phyloP scores from a whole-genome alignment of 768 basidiomycete species.

The Rhizopogon rudus region DNA sequence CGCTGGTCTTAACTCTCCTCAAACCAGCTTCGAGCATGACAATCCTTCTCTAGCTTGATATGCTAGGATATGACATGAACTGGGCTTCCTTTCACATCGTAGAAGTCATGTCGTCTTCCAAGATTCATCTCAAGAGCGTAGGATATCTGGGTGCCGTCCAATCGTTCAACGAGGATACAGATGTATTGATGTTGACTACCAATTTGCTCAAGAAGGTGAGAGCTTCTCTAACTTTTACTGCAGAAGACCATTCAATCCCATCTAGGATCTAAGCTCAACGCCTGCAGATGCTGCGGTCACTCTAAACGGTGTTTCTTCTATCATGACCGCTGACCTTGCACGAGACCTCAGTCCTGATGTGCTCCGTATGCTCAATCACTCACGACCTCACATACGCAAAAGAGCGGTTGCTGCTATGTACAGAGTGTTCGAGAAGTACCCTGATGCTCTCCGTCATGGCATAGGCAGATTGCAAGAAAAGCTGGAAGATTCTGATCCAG shows the following conservation, averaged over 20 bases:
- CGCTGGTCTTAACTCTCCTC: conserved; percentile 22
- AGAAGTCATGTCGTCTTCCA: conserved; percentile 95
- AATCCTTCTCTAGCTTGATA: conserved; percentile 68
- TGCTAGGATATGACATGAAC: conserved; percentile 92
- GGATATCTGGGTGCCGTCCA: conserved; percentile 92
- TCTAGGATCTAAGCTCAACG: conserved; percentile 73
- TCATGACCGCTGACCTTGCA: conserved; percentile 85
- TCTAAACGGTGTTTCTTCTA: conserved; percentile 77
- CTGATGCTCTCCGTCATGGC: conserved; percentile 65
- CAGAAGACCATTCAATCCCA: conserved; percentile 5
- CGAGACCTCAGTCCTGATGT: conserved; percentile 86
- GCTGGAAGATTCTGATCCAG: conserved; percentile 72
- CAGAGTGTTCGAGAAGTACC: conserved; percentile 77
- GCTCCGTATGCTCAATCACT: conserved; percentile 84
- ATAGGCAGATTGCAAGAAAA: conserved; percentile 73
- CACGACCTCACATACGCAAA: conserved; percentile 83
- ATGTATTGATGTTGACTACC: conserved; percentile 95
- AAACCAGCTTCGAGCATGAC: conserved; percentile 6
- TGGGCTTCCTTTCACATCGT: conserved; percentile 98
- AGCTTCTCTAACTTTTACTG: background rate
- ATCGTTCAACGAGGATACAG: conserved; percentile 91
- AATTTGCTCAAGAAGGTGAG: conserved; percentile 91
- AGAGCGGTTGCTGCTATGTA: conserved; percentile 83
- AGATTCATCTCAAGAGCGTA: conserved; percentile 88
- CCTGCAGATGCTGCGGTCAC: conserved; percentile 74